Percentiles rank a stretch among this genome's conserved stretches.
phyloP scores from a whole-genome alignment of 2,329 filamentous ascomycete genomes.

The Cryphonectria parasitica region DNA sequence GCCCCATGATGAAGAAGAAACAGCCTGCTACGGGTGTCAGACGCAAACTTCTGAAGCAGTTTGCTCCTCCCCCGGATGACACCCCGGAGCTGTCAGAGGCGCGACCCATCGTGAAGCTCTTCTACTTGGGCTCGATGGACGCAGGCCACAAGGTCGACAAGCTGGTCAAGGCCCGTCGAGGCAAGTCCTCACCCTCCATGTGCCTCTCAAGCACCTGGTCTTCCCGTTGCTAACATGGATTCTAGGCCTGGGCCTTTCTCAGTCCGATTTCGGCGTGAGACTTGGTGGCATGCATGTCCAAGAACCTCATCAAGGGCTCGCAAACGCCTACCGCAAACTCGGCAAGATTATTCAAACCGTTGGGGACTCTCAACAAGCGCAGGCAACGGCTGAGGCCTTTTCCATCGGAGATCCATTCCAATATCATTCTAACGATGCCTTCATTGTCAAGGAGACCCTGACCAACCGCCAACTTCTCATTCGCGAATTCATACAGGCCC shows the following conservation, averaged over 20 bases:
- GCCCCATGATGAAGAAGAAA: slow-evolving; percentile 91
- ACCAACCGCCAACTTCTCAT: slow-evolving; percentile 97
- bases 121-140: slow-evolving; percentile 95
- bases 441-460: slow-evolving; percentile 96
- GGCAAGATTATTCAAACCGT: slow-evolving; percentile 92
- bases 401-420: slow-evolving; percentile 91
- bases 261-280: slow-evolving; percentile 93
- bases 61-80: slow-evolving; percentile 95
- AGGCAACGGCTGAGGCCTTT: slow-evolving; percentile 94
- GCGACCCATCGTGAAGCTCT: slow-evolving; percentile 88
- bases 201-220: background rate
- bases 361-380: slow-evolving; percentile 93
- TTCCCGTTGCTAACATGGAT: slow-evolving; percentile 37
- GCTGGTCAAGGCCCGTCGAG: slow-evolving; percentile 88
- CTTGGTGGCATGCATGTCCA: slow-evolving; percentile 84
- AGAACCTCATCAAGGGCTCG: slow-evolving; percentile 85
- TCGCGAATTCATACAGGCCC: slow-evolving; percentile 88
- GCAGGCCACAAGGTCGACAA: slow-evolving; percentile 96
- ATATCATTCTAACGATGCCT: slow-evolving; percentile 93
- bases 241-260: slow-evolving; percentile 83
- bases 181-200: slow-evolving; percentile 53
- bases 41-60: slow-evolving; percentile 96
- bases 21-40: slow-evolving; percentile 95
- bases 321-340: slow-evolving; percentile 91
- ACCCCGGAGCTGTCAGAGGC: slow-evolving; percentile 92